Base-by-base conservation (phyloP, 129 eudicot genomes). In the Ambrosia artemisiifolia region DNA sequence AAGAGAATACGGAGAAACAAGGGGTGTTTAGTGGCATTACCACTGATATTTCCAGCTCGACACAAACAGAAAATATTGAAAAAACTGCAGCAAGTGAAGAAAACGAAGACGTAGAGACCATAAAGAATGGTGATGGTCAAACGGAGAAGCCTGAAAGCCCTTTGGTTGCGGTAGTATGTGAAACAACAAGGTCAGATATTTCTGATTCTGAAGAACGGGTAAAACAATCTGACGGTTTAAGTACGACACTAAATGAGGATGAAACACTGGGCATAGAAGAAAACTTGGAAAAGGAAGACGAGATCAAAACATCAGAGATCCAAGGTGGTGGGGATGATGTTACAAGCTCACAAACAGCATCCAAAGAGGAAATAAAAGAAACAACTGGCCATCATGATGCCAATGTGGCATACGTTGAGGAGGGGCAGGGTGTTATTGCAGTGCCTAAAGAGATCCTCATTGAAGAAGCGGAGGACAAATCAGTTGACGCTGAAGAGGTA, bases 401-500 rank as follows among this genome's bases (percentile, higher is more conserved):
- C n/a, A 38, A 30, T 12, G 32, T 36, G 71, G 43, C 55, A 20
- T 14, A 38, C 60, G 50, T 16, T 5, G 81, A 69, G 62, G 67
- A 75, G 19, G 65, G 43, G 19, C 16, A 42, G 36, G 60, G 36
- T 44, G 13, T 68, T 7, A 43, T 47, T 68, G n/a, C 69, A 46
- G 9, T 2, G 18, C 2, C 34, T 54, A 55, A 75, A 75, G 80
- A 75, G 54, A 66, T 66, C 74, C 63, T 43, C 20, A 18, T 30
- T 46, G 43, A 67, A 67, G 80, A 75, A 67, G 67, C 49, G 66
- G 60, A 66, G 32, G 56, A 75, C 56, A 66, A 33, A 67, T 66
- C 49, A 33, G 46, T 76, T 24, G 65, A 65, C 11, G 56, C 53
- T 64, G 43, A 35, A 65, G 55, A 74, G 73, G 79, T 74, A 74